A percentile compares a stretch with the other conserved stretches of the same genome.
Evolutionary conservation across 805 yeast genomes (phyloP).

Genomic region (Metschnikowia bowlesiae): DNA sequence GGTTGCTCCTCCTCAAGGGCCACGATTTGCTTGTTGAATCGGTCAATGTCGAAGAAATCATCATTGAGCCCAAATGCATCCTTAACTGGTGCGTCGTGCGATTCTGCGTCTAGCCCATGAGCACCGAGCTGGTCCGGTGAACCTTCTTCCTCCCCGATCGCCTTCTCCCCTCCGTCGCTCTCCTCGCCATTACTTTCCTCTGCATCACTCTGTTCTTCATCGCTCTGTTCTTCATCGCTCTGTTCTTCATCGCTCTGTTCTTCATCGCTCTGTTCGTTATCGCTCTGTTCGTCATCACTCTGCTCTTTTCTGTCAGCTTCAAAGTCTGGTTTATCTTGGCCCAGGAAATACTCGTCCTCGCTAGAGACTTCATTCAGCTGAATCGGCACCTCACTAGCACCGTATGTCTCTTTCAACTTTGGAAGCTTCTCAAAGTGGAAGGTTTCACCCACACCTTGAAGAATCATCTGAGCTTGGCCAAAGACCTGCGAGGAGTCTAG

Average conservation of each 20-base stretch:
- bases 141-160: conserved; percentile 18
- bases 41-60: conserved; percentile 79
- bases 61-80: conserved; percentile 73
- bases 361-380: not conserved
- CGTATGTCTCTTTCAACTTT: conserved; percentile 37
- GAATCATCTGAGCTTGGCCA: conserved; percentile 84
- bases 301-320: conserved; percentile 21
- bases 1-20: conserved; percentile 52
- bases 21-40: conserved; percentile 71
- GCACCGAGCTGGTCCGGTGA: too few species aligned
- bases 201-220: too few species aligned
- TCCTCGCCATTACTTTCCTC: not conserved
- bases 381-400: conserved; percentile 7
- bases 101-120: conserved; percentile 16
- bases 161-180: conserved; percentile 9
- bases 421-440: conserved; percentile 56
- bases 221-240: conserved; percentile 14
- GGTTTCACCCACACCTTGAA: conserved; percentile 70
- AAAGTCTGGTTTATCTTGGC: conserved; percentile 10
- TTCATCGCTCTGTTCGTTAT: conserved; percentile 20
- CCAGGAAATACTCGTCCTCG: conserved; percentile 13
- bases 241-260: conserved; percentile 21
- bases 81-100: conserved; percentile 21
- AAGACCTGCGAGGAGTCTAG: conserved; percentile 87
- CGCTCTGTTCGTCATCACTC: conserved; percentile 23